Evolutionary conservation across 176 grass and related monocot genomes (phyloP), one percentile per base, ranked within the genome.

Genomic region (Poa pratensis): DNA sequence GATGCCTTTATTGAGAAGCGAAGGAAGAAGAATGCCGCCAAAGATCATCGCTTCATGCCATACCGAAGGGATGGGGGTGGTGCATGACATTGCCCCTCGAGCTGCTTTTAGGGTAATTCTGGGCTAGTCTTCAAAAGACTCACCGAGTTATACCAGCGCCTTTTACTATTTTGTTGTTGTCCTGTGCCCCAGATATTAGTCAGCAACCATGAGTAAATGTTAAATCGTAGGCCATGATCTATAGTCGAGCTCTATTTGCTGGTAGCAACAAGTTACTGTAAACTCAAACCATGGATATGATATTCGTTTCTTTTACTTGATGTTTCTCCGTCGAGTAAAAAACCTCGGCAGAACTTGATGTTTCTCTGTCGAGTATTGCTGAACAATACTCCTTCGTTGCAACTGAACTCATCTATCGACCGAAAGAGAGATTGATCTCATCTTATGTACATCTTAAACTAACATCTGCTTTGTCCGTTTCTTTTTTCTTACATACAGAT

Each of bases 11-110:
- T 95, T 52, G 96, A 98, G 60, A 98, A 88, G 80, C 92, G 80
- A 69, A 64, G 91, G 39, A 95, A 52, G 86, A 98, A 86, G 77
- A 98, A 95, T 50, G 91, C 96, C 52, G 95, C 93, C 19, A 98
- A 98, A 83, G 96, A 98, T 92, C 96, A 94, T 70, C 91, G 93
- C 14, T 94, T 82, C 83, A 94, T 98, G 96, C 93, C 96, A 6
- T 98, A 98, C 74, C 26, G 88, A 46, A 86, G 93, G 67, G 76
- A 85, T 24, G 88, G 61, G 61, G 59, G 82, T 73, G 89, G 76
- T 68, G 77, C 77, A 67, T 70, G 69, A 55, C 5, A 78, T 82
- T 86, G 59, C 24, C 58, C 58, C 32, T 27, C 3, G n/a, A 66
- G 51, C 50, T 6, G n/a, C 52, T 13, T 85, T 57, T 39, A 63